phyloP scores from a whole-genome alignment of 2,329 filamentous ascomycete genomes.

The Phialemonium atrogriseum region DNA sequence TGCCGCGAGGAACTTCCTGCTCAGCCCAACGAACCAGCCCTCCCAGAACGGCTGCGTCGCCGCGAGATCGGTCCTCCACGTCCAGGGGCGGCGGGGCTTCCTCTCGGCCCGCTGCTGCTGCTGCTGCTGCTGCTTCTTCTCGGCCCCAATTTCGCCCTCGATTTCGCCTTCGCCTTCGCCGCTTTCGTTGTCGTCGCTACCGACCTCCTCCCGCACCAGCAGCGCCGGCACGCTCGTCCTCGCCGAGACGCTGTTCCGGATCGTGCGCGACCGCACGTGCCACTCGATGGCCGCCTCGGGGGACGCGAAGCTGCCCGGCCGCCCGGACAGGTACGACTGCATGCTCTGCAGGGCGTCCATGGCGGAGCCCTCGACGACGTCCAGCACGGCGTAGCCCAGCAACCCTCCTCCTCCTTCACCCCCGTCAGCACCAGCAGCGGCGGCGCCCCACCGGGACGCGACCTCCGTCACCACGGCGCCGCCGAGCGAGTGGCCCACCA shows the following conservation, averaged over 20 bases:
- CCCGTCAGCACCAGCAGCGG: too few species aligned
- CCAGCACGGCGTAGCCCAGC: conserved; percentile 81
- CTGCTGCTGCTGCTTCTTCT: conserved; percentile 4
- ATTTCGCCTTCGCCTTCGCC: conserved; percentile 37
- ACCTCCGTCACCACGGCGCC: conserved; percentile 85
- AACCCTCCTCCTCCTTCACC: conserved; percentile 58
- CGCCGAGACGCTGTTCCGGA: conserved; percentile 77
- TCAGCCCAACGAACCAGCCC: conserved; percentile 84
- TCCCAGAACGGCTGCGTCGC: conserved; percentile 89
- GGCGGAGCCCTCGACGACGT: conserved; percentile 92
- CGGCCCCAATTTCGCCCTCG: neutral
- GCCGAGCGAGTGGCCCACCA: conserved; percentile 88
- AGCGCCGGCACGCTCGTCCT: conserved; percentile 80
- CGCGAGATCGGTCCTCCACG: conserved; percentile 78
- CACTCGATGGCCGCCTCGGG: conserved; percentile 80
- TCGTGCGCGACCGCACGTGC: conserved; percentile 83
- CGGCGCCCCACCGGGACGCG: conserved; percentile 59
- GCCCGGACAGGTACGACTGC: conserved; percentile 79
- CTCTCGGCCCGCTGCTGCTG: neutral
- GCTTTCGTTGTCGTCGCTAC: conserved; percentile 27
- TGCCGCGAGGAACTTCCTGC: conserved; percentile 75
- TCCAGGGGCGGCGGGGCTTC: conserved; percentile 46
- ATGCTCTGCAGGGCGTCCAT: conserved; percentile 93
- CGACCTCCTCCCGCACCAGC: conserved; percentile 40
- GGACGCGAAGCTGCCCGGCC: conserved; percentile 71